Evolutionary conservation across 1,139 yeast genomes (phyloP), one percentile per base, ranked within the genome.

Genomic region (Geotrichum aggregatum): DNA sequence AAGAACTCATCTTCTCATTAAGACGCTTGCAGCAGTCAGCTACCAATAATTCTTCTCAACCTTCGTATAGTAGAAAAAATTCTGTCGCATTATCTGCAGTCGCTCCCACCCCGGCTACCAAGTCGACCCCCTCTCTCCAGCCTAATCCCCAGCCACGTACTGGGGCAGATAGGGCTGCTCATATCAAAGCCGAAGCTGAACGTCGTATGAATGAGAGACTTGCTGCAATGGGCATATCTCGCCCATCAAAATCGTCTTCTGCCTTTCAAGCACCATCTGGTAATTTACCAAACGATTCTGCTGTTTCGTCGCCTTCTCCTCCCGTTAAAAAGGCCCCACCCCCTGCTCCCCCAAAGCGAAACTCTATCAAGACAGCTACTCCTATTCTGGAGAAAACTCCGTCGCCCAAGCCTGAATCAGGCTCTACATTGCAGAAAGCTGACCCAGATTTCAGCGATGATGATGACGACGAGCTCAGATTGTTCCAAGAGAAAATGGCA

Each of bases 111-210:
- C 10, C 62, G 13, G 51, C 61, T 19, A 21, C 65, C 19, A 33
- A 56, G 6, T 49, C 61, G 5, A 35, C 26, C 49, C 34, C 42
- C 60, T 34, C 39, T 31, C 38, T 43, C 47, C 4, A 39, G 38
- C 7, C 47, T 30, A 2, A 36, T 36, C 11, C 42, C 58, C 11
- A 24, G 52, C 18, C 52, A n/a, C 44, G 39, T 3, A 44, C 48
- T 16, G 34, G 46, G 38, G 50, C 54, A 3, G 43, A 47, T 4
- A 14, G 18, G 45, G 79, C 94, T 7, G 91, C 91, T 3, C 82
- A 83, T 60, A 84, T 89, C 56, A 88, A 87, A 65, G 96, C 92
- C 10, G 95, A 87, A 63, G 98, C 98, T 0, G 87, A 86, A 61
- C 82, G 84, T 68, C 79, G 88, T 63, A 89, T 91, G 95, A 84